Base-by-base conservation (phyloP, 2,329 filamentous ascomycete species). In the Aspergillus fumigatus region DNA sequence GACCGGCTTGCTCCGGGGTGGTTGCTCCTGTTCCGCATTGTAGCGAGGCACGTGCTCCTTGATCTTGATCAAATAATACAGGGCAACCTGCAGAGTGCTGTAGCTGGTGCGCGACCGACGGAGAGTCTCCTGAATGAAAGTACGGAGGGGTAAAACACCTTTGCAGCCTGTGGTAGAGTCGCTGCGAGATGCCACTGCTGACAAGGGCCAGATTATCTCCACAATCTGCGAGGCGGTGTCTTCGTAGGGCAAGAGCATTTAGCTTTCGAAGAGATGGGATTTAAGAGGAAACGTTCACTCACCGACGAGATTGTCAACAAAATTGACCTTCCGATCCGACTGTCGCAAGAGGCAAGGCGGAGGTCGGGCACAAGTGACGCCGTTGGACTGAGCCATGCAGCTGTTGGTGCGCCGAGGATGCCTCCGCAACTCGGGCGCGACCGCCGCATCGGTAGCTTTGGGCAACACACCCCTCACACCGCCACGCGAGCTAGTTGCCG, bases 151-250 rank as follows among this genome's bases (percentile, higher is more conserved):
- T 63, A 99, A 80, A 59, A 97, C 89, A 52, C 88, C 86, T 72
- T 89, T 90, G 70, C 82, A 83, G 58, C 85, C 87, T 62, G 78
- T 77, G 59, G 73, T 70, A 56, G 84, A 79, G 70, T 93, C 89
- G 66, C 82, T 87, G 67, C 87, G 86, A 73, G 89, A 89, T 56
- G 88, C 84, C 38, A 88, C 85, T 57, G 90, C 92, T 54, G 93
- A 95, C 47, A 93, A 82, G 48, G 94, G 92, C 94, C 94, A 99
- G 69, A 99, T 96, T 53, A 89, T 90, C 79, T 97, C 92, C 51
- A 99, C 92, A 74, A 97, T 96, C 75, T 96, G 91, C 54, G 94
- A 94, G 53, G 94, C 94, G 67, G 93, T 96, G 85, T 97, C 93
- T 97, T 82, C 38, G 47, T 14, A 26, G 23, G 21, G 8, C 4